Conservation (phyloP, 345 rosid species). For the Moricandia arvensis region DNA sequence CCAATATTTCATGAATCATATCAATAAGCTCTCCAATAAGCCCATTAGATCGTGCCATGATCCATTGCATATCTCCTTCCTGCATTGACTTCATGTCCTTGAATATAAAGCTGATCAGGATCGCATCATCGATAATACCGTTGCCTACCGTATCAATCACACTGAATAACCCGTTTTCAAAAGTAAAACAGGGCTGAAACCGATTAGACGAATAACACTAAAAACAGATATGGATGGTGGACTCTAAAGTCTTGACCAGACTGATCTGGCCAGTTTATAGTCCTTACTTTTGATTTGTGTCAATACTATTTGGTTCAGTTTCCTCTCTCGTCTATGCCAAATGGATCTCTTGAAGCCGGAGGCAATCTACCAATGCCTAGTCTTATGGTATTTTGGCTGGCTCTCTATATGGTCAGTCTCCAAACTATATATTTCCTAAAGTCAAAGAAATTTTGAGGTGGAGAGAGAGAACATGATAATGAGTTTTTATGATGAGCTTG, state of each 20-base stretch:
- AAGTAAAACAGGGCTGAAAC: neutral
- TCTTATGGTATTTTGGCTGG: neutral
- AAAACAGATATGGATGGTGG: neutral
- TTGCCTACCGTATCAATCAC: too few species aligned
- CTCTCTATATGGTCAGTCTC: neutral
- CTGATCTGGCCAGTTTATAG: neutral
- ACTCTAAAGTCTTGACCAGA: neutral
- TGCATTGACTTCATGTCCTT: too few species aligned
- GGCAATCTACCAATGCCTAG: neutral
- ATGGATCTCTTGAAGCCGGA: neutral
- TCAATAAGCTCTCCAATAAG: too few species aligned
- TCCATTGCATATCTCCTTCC: too few species aligned
- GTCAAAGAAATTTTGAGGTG: neutral
- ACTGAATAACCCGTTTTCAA: too few species aligned
- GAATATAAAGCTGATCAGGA: too few species aligned
- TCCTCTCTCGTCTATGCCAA: neutral
- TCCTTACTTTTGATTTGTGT: neutral
- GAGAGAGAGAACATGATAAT: neutral
- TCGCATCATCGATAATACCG: too few species aligned
- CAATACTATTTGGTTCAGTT: neutral
- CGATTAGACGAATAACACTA: neutral
- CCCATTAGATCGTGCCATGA: too few species aligned
- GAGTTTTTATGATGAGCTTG: neutral
- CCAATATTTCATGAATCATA: too few species aligned
- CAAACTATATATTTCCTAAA: neutral